Evolutionary conservation across 257 asterid species (phyloP).

Genomic region (Plantago major): DNA sequence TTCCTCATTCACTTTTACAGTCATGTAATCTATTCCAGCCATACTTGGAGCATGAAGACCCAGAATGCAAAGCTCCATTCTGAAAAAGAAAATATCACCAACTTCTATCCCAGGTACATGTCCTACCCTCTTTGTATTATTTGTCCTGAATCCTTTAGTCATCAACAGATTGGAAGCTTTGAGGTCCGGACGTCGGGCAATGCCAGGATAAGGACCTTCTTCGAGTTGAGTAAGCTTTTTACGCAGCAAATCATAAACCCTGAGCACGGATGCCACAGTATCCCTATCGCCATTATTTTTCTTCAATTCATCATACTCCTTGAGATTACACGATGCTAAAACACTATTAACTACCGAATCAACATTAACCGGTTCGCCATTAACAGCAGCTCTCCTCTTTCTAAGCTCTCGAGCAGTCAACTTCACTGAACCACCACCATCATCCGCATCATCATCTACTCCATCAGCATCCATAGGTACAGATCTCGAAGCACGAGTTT

Average conservation of each 20-base stretch:
- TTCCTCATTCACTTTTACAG: conserved; percentile 52
- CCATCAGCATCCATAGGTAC: conserved; percentile 51
- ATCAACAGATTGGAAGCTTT: conserved; percentile 57
- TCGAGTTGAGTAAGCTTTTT: conserved; percentile 59
- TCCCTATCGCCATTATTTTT: conserved; percentile 58
- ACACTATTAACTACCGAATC: conserved; percentile 43
- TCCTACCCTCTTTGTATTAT: conserved; percentile 59
- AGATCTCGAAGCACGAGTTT: conserved; percentile 25
- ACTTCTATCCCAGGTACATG: conserved; percentile 74
- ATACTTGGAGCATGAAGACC: conserved; percentile 88
- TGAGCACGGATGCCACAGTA: conserved; percentile 39
- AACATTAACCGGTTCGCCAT: conserved; percentile 33
- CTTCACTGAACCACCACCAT: conserved; percentile 36
- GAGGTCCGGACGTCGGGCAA: conserved; percentile 65
- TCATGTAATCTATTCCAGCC: conserved; percentile 93
- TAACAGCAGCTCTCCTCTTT: conserved; percentile 21
- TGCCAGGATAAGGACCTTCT: conserved; percentile 43
- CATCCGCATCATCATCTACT: conserved; percentile 30
- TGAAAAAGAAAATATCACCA: conserved; percentile 83
- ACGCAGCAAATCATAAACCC: conserved; percentile 54
- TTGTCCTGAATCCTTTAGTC: conserved; percentile 66
- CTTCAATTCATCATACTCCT: conserved; percentile 47
- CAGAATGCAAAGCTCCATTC: conserved; percentile 82
- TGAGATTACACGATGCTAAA: conserved; percentile 43
- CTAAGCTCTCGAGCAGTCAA: conserved; percentile 40